Percentiles rank a stretch among this genome's conserved stretches.
These are phyloP conservation scores for Mercurialis annua DNA, from an alignment of 345 rosid genomes.

Conservation along the genomic window DNA sequence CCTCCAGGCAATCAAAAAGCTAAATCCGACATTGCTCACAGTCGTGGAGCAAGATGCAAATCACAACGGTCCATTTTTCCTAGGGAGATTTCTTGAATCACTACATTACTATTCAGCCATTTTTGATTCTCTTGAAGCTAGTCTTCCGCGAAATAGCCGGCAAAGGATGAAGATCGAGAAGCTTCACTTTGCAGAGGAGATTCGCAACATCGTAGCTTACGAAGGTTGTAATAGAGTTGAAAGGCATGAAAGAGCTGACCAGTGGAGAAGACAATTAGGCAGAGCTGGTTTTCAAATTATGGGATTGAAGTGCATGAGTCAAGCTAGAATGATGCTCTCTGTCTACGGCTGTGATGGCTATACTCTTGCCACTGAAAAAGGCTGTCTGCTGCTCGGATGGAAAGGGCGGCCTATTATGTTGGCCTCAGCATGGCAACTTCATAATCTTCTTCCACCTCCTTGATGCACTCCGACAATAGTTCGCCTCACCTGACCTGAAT, in stretches of 20 bases:
- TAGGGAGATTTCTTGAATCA: slow-evolving; percentile 64
- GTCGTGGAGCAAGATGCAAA: slow-evolving; percentile 66
- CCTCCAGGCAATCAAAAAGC: slow-evolving; percentile 61
- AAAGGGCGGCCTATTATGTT: slow-evolving; percentile 63
- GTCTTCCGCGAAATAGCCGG: slow-evolving; percentile 44
- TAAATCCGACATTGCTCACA: slow-evolving; percentile 45
- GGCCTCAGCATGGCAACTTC: slow-evolving; percentile 63
- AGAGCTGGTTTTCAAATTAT: slow-evolving; percentile 57
- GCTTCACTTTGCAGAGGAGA: slow-evolving; percentile 51
- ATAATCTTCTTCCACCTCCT: slow-evolving; percentile 25
- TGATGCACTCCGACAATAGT: background rate
- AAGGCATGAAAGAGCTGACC: slow-evolving; percentile 66
- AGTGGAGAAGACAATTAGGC: slow-evolving; percentile 65
- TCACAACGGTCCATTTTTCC: slow-evolving; percentile 69
- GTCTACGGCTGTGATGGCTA: slow-evolving; percentile 59
- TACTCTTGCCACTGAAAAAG: slow-evolving; percentile 47
- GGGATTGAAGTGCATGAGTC: slow-evolving; percentile 49
- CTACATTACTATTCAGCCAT: slow-evolving; percentile 66
- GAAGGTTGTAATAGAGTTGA: slow-evolving; percentile 50
- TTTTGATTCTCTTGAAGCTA: slow-evolving; percentile 59
- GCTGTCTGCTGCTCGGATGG: slow-evolving; percentile 61
- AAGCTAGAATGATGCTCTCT: slow-evolving; percentile 55
- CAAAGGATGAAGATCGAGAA: slow-evolving; percentile 59
- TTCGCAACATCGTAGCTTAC: slow-evolving; percentile 47
- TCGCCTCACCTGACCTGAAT: background rate